Percentiles rank a stretch among this genome's conserved stretches.
These are phyloP conservation scores for Solanum lycopersicoides DNA, from an alignment of 257 asterid genomes.

Conservation along the genomic window DNA sequence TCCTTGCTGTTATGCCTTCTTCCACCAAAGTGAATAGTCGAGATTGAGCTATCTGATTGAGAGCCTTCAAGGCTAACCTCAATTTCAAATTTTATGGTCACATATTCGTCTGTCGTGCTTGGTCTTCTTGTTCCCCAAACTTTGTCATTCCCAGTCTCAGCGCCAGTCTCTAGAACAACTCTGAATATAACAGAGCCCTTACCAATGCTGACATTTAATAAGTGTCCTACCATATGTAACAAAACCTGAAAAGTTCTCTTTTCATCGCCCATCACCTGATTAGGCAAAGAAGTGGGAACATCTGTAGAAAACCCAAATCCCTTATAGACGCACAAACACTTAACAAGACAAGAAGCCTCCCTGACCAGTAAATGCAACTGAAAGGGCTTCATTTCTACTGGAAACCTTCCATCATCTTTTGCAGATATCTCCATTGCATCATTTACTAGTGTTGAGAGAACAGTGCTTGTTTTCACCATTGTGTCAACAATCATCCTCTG, in stretches of 20 bases:
- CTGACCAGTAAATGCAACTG: constrained; percentile 22
- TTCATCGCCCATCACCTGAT: constrained; percentile 34
- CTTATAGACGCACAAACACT: constrained; percentile 26
- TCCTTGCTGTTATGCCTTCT: constrained; percentile 22
- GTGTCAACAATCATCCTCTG: constrained; percentile 29
- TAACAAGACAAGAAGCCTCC: constrained; percentile 33
- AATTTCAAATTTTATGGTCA: constrained; percentile 26
- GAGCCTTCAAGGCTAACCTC: constrained; percentile 25
- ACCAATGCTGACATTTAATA: constrained; percentile 19
- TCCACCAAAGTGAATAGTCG: constrained; percentile 17
- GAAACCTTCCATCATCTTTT: constrained; percentile 34
- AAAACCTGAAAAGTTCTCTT: constrained; percentile 37
- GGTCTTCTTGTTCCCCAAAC: constrained; percentile 25
- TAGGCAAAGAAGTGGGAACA: constrained; percentile 22
- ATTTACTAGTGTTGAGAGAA: constrained; percentile 25
- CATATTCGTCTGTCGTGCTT: constrained; percentile 13
- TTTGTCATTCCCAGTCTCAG: constrained; percentile 14
- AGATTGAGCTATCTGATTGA: constrained; percentile 12
- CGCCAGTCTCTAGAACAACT: constrained; percentile 19
- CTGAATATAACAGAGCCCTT: constrained; percentile 26
- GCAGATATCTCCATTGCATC: constrained; percentile 43
- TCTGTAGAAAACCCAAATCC: constrained; percentile 28
- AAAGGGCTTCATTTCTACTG: constrained; percentile 26
- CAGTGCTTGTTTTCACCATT: constrained; percentile 19
- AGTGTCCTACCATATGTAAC: constrained; percentile 38